These are phyloP conservation scores for Sclerotinia nivalis DNA, from an alignment of 2,329 filamentous ascomycete species.

Conservation along the genomic window DNA sequence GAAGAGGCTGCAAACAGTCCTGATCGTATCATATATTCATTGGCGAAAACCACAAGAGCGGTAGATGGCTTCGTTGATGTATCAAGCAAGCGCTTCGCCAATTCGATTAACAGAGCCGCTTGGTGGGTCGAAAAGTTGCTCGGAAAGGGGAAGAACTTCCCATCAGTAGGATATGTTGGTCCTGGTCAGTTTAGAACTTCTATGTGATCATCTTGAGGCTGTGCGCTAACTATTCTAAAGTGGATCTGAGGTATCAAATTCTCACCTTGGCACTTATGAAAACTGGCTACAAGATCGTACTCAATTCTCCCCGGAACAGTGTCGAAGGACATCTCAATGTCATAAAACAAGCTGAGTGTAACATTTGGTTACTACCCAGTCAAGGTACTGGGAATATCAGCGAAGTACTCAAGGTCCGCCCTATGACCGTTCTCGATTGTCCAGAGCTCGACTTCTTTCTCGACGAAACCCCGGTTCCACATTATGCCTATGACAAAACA, in stretches of 20 bases:
- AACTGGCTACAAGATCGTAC: conserved; percentile 18
- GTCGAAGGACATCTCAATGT: conserved; percentile 22
- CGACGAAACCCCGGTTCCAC: conserved; percentile 19
- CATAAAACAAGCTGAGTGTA: conserved; percentile 14
- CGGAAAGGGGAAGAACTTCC: conserved; percentile 32
- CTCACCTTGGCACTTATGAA: conserved; percentile 20
- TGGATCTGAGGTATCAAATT: conserved; percentile 21
- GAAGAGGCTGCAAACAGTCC: conserved; percentile 17
- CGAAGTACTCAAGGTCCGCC: conserved; percentile 4
- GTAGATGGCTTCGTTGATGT: conserved; percentile 26
- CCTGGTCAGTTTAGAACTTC: conserved; percentile 12
- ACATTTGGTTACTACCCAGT: conserved; percentile 19
- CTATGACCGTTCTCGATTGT: conserved; percentile 16
- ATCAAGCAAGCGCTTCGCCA: conserved; percentile 27
- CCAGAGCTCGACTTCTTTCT: conserved; percentile 20
- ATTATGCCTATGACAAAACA: conserved; percentile 24
- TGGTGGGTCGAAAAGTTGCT: conserved; percentile 26
- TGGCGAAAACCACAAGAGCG: conserved; percentile 13
- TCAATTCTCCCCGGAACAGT: conserved; percentile 18
- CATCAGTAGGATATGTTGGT: conserved; percentile 23
- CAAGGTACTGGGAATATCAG: neutral
- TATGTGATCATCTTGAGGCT: no score
- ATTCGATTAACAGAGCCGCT: conserved; percentile 30
- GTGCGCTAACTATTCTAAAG: conserved; percentile 1
- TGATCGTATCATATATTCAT: conserved; percentile 9